phyloP scores from a whole-genome alignment of 352 stramenopile species.

The Phytophthora megakarya region DNA sequence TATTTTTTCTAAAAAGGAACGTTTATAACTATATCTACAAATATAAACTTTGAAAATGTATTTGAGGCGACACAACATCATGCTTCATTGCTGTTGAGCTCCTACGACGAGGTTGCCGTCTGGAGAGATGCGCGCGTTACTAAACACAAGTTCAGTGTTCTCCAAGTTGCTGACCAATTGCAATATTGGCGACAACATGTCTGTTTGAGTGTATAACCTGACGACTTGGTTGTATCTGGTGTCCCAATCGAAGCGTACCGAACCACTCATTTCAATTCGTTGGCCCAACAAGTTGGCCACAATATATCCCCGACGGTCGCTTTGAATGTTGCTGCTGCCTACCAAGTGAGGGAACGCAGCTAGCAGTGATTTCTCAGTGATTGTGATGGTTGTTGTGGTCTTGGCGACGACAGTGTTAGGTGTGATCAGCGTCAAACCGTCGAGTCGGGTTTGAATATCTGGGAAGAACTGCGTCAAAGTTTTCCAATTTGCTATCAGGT shows the following conservation, averaged over 20 bases:
- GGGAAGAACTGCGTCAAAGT: neutral
- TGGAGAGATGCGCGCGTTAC: neutral
- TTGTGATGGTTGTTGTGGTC: neutral
- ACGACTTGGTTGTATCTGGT: neutral
- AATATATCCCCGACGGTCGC: neutral
- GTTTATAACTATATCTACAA: no score
- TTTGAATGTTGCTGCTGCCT: neutral
- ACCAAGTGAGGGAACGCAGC: neutral
- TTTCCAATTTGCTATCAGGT: neutral
- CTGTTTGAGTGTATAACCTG: neutral
- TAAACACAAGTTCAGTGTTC: neutral
- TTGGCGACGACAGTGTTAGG: neutral
- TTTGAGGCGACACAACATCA: no score
- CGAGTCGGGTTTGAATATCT: neutral
- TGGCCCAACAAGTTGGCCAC: neutral
- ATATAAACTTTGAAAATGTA: no score
- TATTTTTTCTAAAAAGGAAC: no score
- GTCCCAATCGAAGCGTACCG: conserved; percentile 10
- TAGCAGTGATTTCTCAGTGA: neutral
- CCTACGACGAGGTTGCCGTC: neutral
- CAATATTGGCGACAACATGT: conserved; percentile 4
- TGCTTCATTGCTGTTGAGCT: no score
- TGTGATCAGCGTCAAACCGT: neutral
- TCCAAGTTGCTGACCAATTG: conserved; percentile 6
- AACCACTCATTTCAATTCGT: neutral